Conservation (phyloP, 495 filamentous ascomycete genomes). For the Lophiostoma macrostomum region DNA sequence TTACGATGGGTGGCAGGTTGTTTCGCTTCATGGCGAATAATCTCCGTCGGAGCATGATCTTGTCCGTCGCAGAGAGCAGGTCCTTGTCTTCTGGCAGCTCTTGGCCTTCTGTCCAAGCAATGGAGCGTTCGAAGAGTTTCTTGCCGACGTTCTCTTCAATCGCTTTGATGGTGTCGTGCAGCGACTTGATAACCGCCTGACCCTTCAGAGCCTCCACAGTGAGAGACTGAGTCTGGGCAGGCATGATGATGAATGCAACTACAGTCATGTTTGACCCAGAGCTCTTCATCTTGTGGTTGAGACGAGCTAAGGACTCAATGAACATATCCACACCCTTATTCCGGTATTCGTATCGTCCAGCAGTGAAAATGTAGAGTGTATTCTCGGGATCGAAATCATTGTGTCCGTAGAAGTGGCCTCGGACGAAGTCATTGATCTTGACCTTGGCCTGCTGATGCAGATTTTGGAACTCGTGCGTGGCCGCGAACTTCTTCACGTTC, state of each 20-base stretch:
- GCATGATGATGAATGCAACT: constrained; percentile 99
- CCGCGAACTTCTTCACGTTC: constrained; percentile 98
- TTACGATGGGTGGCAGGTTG: constrained; percentile 87
- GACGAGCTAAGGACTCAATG: constrained; percentile 87
- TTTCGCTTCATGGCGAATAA: constrained; percentile 95
- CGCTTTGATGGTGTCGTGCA: constrained; percentile 84
- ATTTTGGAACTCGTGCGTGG: constrained; percentile 99
- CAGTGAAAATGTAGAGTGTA: constrained; percentile 96
- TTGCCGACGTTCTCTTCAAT: constrained; percentile 89
- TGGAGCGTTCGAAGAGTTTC: constrained; percentile 86
- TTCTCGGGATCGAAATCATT: constrained; percentile 96
- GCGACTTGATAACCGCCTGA: constrained; percentile 93
- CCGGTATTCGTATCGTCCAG: constrained; percentile 93
- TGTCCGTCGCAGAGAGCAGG: constrained; percentile 83
- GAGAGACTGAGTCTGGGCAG: constrained; percentile 91
- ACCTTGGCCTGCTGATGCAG: constrained; percentile 93
- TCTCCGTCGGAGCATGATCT: constrained; percentile 85
- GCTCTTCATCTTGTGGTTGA: constrained; percentile 88
- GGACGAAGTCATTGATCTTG: constrained; percentile 97
- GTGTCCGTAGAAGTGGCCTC: constrained; percentile 97
- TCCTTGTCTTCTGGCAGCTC: constrained; percentile 94
- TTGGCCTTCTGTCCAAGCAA: constrained; percentile 92
- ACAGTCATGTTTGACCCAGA: constrained; percentile 87
- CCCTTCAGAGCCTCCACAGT: constrained; percentile 96
- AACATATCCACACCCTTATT: constrained; percentile 99